These are phyloP conservation scores for Aspergillus viridinutans DNA, from an alignment of 2,329 filamentous ascomycete genomes.

Conservation along the genomic window DNA sequence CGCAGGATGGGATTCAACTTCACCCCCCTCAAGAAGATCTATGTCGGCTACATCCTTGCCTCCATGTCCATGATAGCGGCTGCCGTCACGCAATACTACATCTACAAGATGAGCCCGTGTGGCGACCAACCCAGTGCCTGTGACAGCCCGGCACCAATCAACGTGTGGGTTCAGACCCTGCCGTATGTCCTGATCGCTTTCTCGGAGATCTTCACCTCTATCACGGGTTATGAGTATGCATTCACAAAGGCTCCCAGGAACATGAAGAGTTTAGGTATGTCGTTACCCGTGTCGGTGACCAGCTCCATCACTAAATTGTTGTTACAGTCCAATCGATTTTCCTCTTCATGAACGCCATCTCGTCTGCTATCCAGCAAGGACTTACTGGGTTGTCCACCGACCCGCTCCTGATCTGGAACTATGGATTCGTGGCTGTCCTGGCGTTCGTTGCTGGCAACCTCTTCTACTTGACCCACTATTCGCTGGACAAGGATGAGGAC, in stretches of 20 bases:
- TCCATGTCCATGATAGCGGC: slow-evolving; percentile 48
- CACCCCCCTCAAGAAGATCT: slow-evolving; percentile 53
- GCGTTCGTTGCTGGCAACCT: slow-evolving; percentile 58
- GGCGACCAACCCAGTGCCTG: slow-evolving; percentile 52
- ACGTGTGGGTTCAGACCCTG: slow-evolving; percentile 54
- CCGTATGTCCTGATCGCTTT: slow-evolving; percentile 51
- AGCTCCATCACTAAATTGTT: slow-evolving; percentile 46
- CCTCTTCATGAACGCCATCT: slow-evolving; percentile 66
- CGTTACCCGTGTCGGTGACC: slow-evolving; percentile 60
- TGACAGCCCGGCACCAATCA: slow-evolving; percentile 52
- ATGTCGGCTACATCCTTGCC: slow-evolving; percentile 47
- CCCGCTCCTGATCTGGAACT: slow-evolving; percentile 70
- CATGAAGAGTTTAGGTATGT: slow-evolving; percentile 66
- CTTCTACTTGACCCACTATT: slow-evolving; percentile 65
- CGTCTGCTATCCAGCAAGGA: slow-evolving; percentile 64
- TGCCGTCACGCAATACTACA: slow-evolving; percentile 46
- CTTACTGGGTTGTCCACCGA: slow-evolving; percentile 60
- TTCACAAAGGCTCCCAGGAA: slow-evolving; percentile 72
- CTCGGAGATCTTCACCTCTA: slow-evolving; percentile 54
- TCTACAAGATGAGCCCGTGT: slow-evolving; percentile 60
- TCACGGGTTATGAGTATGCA: slow-evolving; percentile 67
- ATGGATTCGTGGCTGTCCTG: slow-evolving; percentile 59
- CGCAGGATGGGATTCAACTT: slow-evolving; percentile 45
- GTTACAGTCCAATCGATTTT: slow-evolving; percentile 56
- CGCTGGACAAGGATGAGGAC: slow-evolving; percentile 65